Conservation (phyloP, 345 rosid genomes). For the Aurinia saxatilis region DNA sequence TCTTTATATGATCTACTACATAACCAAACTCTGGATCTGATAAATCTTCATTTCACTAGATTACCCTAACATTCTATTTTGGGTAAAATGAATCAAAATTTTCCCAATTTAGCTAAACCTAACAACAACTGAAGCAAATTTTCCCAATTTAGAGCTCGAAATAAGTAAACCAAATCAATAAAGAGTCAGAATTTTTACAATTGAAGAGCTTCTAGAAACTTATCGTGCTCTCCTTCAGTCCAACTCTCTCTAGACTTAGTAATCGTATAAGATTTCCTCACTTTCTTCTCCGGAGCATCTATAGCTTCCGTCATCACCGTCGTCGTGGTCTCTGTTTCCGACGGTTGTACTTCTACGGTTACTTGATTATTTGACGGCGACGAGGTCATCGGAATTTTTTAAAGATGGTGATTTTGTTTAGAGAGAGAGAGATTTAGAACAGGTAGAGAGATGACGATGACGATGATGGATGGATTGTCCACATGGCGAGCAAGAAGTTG, state of each 20-base stretch:
- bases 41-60: not conserved
- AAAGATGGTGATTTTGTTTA: slow-evolving; percentile 1
- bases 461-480: not conserved
- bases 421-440: slow-evolving; percentile 13
- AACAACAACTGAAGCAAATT: too few species aligned
- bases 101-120: not conserved
- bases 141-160: not conserved
- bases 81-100: not conserved
- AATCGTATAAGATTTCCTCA: slow-evolving; percentile 80
- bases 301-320: slow-evolving; percentile 6
- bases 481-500: slow-evolving; percentile 26
- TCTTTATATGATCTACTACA: not conserved
- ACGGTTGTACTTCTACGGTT: slow-evolving; percentile 2
- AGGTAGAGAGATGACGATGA: not conserved
- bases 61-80: not conserved
- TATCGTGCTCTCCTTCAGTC: slow-evolving; percentile 95
- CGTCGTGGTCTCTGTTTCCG: slow-evolving; percentile 13
- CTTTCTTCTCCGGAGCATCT: slow-evolving; percentile 63
- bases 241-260: slow-evolving; percentile 93
- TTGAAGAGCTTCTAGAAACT: slow-evolving; percentile 90
- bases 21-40: not conserved
- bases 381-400: slow-evolving; percentile 18
- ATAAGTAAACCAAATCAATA: not conserved
- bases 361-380: slow-evolving; percentile 12
- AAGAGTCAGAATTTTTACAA: slow-evolving; percentile 38